A percentile compares a stretch with the other conserved stretches of the same genome.
Conservation (phyloP, 805 yeast genomes). For the Helenozyma rhizophorensis region DNA sequence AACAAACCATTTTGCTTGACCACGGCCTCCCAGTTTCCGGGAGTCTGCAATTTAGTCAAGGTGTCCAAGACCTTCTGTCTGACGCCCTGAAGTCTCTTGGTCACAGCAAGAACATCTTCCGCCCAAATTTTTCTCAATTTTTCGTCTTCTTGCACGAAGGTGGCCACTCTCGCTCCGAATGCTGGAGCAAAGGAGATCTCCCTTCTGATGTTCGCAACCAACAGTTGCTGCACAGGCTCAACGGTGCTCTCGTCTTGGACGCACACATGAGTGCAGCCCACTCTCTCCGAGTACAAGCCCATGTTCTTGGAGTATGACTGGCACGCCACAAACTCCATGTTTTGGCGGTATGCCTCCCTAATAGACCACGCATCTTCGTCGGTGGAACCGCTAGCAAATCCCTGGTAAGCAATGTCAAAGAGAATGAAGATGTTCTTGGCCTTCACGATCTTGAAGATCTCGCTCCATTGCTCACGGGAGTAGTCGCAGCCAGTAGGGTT, state of each 20-base stretch:
- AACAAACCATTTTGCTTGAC: conserved; percentile 38
- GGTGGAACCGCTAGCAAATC: conserved; percentile 30
- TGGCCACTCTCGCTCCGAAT: conserved; percentile 41
- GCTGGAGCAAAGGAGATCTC: conserved; percentile 46
- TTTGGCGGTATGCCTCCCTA: conserved; percentile 27
- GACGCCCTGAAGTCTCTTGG: conserved; percentile 27
- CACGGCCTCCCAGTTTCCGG: conserved; percentile 41
- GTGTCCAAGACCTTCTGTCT: conserved; percentile 26
- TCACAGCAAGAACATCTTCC: conserved; percentile 28
- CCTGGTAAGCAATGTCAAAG: conserved; percentile 42
- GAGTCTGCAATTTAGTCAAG: conserved; percentile 33
- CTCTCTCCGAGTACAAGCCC: conserved; percentile 40
- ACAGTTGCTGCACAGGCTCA: conserved; percentile 19
- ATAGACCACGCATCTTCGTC: conserved; percentile 35
- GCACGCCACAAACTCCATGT: conserved; percentile 22
- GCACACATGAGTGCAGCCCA: conserved; percentile 33
- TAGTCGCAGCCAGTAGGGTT: conserved; percentile 44
- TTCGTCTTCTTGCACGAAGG: conserved; percentile 25
- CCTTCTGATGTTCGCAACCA: conserved; percentile 32
- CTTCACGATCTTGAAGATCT: conserved; percentile 24
- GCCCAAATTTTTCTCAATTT: conserved; percentile 29
- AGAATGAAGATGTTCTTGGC: conserved; percentile 24
- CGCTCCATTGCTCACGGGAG: conserved; percentile 32
- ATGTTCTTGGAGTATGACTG: conserved; percentile 40
- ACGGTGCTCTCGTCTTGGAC: conserved; percentile 6